phyloP scores from a whole-genome alignment of 2,329 filamentous ascomycete genomes.

The Teratosphaeria nubilosa region DNA sequence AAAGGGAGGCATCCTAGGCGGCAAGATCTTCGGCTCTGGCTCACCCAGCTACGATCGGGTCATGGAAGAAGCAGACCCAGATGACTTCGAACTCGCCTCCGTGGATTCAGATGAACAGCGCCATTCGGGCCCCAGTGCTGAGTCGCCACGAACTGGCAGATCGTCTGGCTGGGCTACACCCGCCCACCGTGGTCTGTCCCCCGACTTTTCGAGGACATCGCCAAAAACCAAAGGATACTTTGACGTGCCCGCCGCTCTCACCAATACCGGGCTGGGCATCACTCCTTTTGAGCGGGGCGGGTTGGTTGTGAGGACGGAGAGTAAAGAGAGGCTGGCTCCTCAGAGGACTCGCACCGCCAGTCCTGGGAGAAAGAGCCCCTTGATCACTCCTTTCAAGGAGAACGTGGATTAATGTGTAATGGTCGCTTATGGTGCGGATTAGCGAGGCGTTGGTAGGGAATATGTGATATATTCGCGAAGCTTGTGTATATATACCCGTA shows the following conservation, averaged over 20 bases:
- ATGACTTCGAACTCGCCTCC: conserved; percentile 69
- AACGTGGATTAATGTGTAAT: conserved; percentile 21
- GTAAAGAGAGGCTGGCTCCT: conserved; percentile 61
- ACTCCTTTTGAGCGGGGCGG: conserved; percentile 54
- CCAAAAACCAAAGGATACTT: conserved; percentile 30
- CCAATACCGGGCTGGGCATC: conserved; percentile 16
- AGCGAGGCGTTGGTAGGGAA: conserved; percentile 4
- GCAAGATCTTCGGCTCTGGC: conserved; percentile 54
- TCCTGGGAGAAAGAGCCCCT: conserved; percentile 37
- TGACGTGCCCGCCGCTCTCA: conserved; percentile 30
- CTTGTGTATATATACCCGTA: not conserved
- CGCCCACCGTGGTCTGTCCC: conserved; percentile 19
- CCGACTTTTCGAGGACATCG: conserved; percentile 18
- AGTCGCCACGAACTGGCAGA: conserved; percentile 34
- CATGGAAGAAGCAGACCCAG: conserved; percentile 65
- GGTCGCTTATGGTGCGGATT: not conserved
- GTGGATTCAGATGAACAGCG: conserved; percentile 45
- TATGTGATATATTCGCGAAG: not conserved
- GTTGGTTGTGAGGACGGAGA: conserved; percentile 72
- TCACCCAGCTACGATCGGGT: conserved; percentile 63
- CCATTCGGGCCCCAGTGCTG: conserved; percentile 9
- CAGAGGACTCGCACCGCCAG: conserved; percentile 38
- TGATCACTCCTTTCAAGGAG: conserved; percentile 27
- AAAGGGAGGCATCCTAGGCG: conserved; percentile 14
- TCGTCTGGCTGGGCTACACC: conserved; percentile 61